Evolutionary conservation across 768 basidiomycete species (phyloP).

Genomic region (Termitomyces sp.): DNA sequence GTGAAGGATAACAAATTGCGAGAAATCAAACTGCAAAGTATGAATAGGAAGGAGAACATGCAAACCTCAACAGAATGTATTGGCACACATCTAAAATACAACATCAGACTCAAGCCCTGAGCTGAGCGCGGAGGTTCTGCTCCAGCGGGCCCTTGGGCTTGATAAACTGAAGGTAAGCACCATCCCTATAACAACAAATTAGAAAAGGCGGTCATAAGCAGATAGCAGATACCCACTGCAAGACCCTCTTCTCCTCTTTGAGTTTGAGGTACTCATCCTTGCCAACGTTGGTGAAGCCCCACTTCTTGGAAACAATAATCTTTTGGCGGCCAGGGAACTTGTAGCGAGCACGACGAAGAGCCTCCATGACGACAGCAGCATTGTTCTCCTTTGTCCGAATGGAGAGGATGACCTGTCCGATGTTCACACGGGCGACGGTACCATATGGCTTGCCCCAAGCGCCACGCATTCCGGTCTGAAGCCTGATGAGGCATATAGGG

Average conservation of each 20-base stretch:
- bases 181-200: slow-evolving; percentile 54
- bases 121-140: slow-evolving; percentile 79
- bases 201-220: slow-evolving; percentile 5
- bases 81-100: slow-evolving; percentile 9
- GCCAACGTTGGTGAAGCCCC: slow-evolving; percentile 96
- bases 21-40: not conserved
- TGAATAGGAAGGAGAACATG: no score
- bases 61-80: slow-evolving; percentile 4
- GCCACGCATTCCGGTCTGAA: slow-evolving; percentile 98
- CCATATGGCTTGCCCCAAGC: slow-evolving; percentile 99
- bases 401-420: slow-evolving; percentile 86
- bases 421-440: slow-evolving; percentile 93
- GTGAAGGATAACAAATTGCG: slow-evolving; percentile 27
- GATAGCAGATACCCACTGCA: slow-evolving; percentile 56
- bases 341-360: slow-evolving; percentile 95
- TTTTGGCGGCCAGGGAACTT: slow-evolving; percentile 99
- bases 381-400: slow-evolving; percentile 91
- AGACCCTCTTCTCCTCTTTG: slow-evolving; percentile 85
- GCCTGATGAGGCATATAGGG: slow-evolving; percentile 33
- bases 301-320: slow-evolving; percentile 96
- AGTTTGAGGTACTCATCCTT: slow-evolving; percentile 84
- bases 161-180: slow-evolving; percentile 94
- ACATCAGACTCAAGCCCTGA: slow-evolving; percentile 51
- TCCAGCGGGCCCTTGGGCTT: slow-evolving; percentile 82
- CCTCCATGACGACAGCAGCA: slow-evolving; percentile 88